Evolutionary conservation across 192 early-diverging fungal species (phyloP).

Genomic region (Backusella circina): DNA sequence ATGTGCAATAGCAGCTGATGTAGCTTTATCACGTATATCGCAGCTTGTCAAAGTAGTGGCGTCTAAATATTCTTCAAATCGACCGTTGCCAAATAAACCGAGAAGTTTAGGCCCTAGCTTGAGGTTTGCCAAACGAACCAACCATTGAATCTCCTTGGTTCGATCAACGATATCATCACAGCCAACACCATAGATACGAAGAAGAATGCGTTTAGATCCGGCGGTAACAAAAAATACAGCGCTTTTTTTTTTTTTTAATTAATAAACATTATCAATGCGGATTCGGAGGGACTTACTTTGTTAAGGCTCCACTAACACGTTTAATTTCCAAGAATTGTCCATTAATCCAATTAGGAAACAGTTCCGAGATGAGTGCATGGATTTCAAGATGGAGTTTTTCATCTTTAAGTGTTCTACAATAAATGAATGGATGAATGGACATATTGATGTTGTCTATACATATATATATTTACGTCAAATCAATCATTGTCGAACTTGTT

Average conservation of each 20-base stretch:
- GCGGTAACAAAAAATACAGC: constrained; percentile 39
- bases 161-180: constrained; percentile 77
- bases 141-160: constrained; percentile 78
- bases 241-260: constrained; percentile 26
- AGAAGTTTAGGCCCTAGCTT: constrained; percentile 74
- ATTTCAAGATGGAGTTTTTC: not conserved
- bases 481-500: not conserved
- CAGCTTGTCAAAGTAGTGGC: constrained; percentile 64
- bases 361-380: not conserved
- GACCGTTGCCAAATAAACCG: constrained; percentile 79
- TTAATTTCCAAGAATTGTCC: not conserved
- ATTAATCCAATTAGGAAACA: constrained; percentile 12
- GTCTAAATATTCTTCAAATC: constrained; percentile 82
- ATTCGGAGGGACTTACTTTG: constrained; percentile 48
- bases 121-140: constrained; percentile 61
- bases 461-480: not conserved
- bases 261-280: not conserved
- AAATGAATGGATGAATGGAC: not conserved
- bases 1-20: constrained; percentile 68
- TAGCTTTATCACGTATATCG: constrained; percentile 62
- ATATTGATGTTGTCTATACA: not conserved
- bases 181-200: constrained; percentile 81
- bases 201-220: constrained; percentile 28
- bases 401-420: not conserved
- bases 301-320: constrained; percentile 68